A percentile compares a stretch with the other conserved stretches of the same genome.
phyloP scores from a whole-genome alignment of 148 eudicot species.

The Fagopyrum esculentum region DNA sequence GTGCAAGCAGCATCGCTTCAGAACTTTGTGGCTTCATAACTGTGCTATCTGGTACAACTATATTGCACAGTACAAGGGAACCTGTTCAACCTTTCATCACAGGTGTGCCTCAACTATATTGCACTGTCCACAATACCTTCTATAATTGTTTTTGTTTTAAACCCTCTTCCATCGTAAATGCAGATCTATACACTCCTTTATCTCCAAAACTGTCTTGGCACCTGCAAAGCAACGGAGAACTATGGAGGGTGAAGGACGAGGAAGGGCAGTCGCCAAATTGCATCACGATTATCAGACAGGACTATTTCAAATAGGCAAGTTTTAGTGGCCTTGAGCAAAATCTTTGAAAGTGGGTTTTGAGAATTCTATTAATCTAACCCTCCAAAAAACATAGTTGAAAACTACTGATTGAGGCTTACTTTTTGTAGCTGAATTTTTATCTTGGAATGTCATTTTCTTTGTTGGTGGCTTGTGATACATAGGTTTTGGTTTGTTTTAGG shows the following conservation, averaged over 20 bases:
- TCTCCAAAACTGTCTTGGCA: constrained; percentile 42
- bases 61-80: constrained; percentile 42
- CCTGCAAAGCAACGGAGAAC: constrained; percentile 31
- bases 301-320: constrained; percentile 30
- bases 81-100: constrained; percentile 38
- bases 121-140: background rate
- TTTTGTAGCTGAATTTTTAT: background rate
- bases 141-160: background rate
- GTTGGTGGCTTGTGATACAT: background rate
- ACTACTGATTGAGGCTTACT: background rate
- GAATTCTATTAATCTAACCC: background rate
- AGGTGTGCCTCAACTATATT: constrained; percentile 18
- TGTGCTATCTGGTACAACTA: constrained; percentile 36
- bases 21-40: constrained; percentile 47
- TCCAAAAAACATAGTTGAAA: background rate
- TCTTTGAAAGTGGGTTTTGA: background rate
- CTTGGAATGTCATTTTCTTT: background rate
- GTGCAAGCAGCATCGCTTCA: constrained; percentile 37
- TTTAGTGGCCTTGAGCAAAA: background rate
- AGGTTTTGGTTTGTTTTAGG: constrained; percentile 3
- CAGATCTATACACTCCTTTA: constrained; percentile 40
- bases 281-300: constrained; percentile 32
- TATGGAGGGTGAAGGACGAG: constrained; percentile 35
- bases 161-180: background rate
- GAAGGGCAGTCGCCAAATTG: constrained; percentile 25